Evolutionary conservation across 495 filamentous ascomycete species (phyloP).

Genomic region (Aspergillus baeticus): DNA sequence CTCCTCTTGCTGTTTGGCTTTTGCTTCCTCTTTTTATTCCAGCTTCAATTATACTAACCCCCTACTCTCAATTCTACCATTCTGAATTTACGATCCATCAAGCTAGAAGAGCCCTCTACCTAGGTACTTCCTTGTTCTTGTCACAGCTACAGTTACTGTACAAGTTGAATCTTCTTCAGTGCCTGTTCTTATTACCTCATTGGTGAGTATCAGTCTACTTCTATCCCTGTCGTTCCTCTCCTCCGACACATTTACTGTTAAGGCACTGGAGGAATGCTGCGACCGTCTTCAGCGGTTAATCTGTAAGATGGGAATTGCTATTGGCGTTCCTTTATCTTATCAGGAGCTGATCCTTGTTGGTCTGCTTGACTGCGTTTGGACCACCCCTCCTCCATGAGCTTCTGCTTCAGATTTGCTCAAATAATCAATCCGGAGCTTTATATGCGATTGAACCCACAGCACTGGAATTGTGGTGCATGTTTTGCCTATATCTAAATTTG

Average conservation of each 20-base stretch:
- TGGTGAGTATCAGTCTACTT: slow-evolving; percentile 11
- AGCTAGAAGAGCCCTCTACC: no score
- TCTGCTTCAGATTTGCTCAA: not conserved
- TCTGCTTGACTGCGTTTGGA: not conserved
- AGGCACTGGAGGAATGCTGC: not conserved
- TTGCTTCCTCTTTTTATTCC: slow-evolving; percentile 25
- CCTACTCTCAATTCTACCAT: slow-evolving; percentile 2
- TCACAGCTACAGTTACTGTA: no score
- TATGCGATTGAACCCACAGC: no score
- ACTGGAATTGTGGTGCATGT: no score
- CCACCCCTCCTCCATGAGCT: not conserved
- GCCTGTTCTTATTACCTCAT: slow-evolving; percentile 5
- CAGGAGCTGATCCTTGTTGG: slow-evolving; percentile 5
- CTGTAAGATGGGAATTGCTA: slow-evolving; percentile 9
- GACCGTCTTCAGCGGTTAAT: slow-evolving; percentile 4
- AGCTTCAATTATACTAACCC: slow-evolving; percentile 3
- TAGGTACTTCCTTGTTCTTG: no score
- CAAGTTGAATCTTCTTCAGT: not conserved
- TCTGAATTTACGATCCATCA: not conserved
- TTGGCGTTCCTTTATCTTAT: slow-evolving; percentile 14
- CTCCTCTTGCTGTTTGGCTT: slow-evolving; percentile 8
- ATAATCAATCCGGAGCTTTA: not conserved
- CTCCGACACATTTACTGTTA: not conserved
- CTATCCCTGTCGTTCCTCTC: not conserved
- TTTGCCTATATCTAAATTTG: not conserved